phyloP scores from a whole-genome alignment of 2,329 filamentous ascomycete genomes.

The Xylariaceae sp. region DNA sequence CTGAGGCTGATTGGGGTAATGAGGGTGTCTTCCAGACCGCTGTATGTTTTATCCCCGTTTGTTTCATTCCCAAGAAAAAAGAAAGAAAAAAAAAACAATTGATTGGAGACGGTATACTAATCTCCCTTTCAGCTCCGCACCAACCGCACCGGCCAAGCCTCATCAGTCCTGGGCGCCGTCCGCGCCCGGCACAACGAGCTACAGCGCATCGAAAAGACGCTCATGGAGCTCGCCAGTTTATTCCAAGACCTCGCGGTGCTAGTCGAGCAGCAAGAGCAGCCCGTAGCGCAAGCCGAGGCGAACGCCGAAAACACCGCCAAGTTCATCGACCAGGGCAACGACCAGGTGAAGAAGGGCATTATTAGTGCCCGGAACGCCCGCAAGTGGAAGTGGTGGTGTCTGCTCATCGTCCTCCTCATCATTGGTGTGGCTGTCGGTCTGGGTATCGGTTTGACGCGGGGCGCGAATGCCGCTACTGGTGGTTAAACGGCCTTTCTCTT shows the following conservation, averaged over 20 bases:
- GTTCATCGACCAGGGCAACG: constrained; percentile 64
- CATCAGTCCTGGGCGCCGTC: constrained; percentile 68
- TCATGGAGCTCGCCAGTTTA: constrained; percentile 62
- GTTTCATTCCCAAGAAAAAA: not conserved
- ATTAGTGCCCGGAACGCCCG: constrained; percentile 59
- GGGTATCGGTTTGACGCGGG: constrained; percentile 16
- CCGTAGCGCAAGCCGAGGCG: constrained; percentile 56
- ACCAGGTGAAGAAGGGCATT: constrained; percentile 63
- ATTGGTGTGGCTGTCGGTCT: constrained; percentile 48
- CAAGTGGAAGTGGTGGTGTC: constrained; percentile 78
- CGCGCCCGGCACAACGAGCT: constrained; percentile 80
- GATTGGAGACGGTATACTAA: constrained; percentile 6
- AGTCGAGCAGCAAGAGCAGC: constrained; percentile 64
- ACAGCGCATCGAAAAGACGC: constrained; percentile 70
- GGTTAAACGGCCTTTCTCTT: not conserved
- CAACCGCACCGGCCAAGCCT: constrained; percentile 69
- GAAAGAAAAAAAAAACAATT: not conserved
- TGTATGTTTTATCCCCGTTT: constrained; percentile 37
- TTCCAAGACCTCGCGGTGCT: constrained; percentile 71
- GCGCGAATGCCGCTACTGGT: constrained; percentile 5
- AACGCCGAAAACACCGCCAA: constrained; percentile 61
- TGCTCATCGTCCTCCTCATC: constrained; percentile 56
- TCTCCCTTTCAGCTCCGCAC: constrained; percentile 54
- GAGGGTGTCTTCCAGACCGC: constrained; percentile 79
- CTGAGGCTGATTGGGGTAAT: constrained; percentile 66